Evolutionary conservation across 306 rosid genomes (phyloP), one percentile per base, ranked within the genome.

Genomic region (Albizia julibrissin): DNA sequence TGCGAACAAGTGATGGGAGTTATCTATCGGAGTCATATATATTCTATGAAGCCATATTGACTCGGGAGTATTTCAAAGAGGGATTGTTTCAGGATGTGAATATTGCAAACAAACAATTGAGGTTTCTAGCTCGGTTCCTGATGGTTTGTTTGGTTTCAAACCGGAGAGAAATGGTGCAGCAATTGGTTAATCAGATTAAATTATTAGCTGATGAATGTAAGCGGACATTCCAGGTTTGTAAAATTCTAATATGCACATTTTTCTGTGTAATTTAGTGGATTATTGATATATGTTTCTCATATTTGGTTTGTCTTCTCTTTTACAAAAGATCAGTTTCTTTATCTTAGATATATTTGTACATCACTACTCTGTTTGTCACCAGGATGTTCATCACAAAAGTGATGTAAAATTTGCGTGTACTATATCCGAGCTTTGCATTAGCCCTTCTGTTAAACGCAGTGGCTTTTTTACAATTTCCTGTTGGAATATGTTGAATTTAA

Each of bases 31-130:
- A 95, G 84, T 89, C 98, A 5, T 95, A 85, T 49, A 86, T 93
- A 64, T 95, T 95, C 87, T 95, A 95, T 59, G 98, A 93, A 75
- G 99, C 99, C 34, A 88, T 95, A 81, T 84, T 90, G 85, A 91
- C 89, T 72, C 88, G 99, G 24, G 99, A 95, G 84, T 95, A 95
- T 81, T 95, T 95, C 77, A 95, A 90, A 87, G 94, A 91, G 75
- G 97, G 97, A 34, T 78, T 91, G 85, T 81, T 92, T 81, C 95
- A 89, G 85, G 97, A 93, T 79, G 87, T 92, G 31, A 84, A 84
- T 71, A 91, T 93, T 74, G 94, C 96, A 1, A 89, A 85, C 84
- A 95, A 93, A 64, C 94, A 95, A 75, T 87, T 95, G 84, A 87
- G 99, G 72, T 92, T 95, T 76, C 82, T 95, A 29, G 94, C 98